These are phyloP conservation scores for Akanthomyces muscarius DNA, from an alignment of 2,329 filamentous ascomycete genomes.

Conservation along the genomic window DNA sequence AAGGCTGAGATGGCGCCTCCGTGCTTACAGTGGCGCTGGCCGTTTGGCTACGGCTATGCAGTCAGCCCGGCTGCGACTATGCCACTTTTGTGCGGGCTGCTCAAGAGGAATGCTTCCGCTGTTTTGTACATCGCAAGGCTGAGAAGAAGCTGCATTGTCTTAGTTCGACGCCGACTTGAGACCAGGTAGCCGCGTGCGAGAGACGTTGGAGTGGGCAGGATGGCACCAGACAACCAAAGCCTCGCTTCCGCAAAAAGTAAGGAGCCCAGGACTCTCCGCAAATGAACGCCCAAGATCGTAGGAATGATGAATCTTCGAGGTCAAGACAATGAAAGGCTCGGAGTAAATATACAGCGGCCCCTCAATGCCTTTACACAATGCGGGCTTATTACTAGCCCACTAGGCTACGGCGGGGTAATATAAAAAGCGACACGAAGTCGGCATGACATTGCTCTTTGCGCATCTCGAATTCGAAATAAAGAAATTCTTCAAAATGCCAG, in stretches of 20 bases:
- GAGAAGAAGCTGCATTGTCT: not conserved
- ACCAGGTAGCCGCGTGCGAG: too few relatives aligned
- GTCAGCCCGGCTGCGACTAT: not conserved
- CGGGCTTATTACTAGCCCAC: not conserved
- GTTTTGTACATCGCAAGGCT: not conserved
- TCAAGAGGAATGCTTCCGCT: not conserved
- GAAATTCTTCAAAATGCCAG: not conserved
- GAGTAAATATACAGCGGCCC: too few relatives aligned
- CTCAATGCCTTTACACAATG: not conserved
- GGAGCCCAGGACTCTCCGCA: too few relatives aligned
- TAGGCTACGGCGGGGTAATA: not conserved
- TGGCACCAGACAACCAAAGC: too few relatives aligned
- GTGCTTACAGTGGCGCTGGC: not conserved
- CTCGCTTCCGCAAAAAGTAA: too few relatives aligned
- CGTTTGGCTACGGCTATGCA: not conserved
- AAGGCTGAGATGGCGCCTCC: not conserved
- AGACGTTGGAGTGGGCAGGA: too few relatives aligned
- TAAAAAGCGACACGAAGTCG: not conserved
- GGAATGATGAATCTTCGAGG: too few relatives aligned
- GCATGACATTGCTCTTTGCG: not conserved
- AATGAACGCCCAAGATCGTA: too few relatives aligned
- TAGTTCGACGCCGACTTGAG: too few relatives aligned
- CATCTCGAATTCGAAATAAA: not conserved
- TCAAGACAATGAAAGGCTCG: too few relatives aligned
- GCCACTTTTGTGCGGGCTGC: not conserved